Percentiles rank a stretch among this genome's conserved stretches.
Evolutionary conservation across 148 eudicot species (phyloP).

Genomic region (Nepenthes mirabilis): DNA sequence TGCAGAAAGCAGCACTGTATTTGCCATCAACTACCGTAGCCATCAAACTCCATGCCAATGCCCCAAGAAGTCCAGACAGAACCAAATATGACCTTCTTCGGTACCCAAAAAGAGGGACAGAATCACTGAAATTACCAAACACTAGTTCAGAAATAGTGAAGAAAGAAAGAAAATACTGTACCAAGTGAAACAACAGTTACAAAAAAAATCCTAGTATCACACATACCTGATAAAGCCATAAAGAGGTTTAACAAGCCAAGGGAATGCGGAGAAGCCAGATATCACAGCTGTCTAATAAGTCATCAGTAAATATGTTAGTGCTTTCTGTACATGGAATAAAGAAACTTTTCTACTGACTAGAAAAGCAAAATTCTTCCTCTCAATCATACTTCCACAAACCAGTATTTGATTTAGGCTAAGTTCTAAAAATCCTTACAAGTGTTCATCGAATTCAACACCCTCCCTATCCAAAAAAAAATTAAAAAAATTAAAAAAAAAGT

Average conservation of each 20-base stretch:
- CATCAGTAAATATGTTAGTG: conserved; percentile 31
- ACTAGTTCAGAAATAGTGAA: conserved; percentile 2
- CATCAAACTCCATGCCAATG: conserved; percentile 94
- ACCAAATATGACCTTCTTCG: conserved; percentile 93
- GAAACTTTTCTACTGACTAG: not conserved
- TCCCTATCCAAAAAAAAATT: no score
- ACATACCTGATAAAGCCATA: conserved; percentile 93
- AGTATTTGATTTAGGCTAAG: not conserved
- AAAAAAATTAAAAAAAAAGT: no score
- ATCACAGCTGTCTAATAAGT: conserved; percentile 91
- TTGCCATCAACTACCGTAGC: conserved; percentile 82
- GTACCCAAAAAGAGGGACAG: conserved; percentile 91
- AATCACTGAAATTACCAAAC: conserved; percentile 42
- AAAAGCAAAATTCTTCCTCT: no score
- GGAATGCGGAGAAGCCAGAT: conserved; percentile 83
- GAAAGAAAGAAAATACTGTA: not conserved
- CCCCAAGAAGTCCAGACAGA: conserved; percentile 90
- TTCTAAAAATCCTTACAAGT: no score
- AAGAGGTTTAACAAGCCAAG: conserved; percentile 96
- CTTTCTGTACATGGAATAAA: not conserved
- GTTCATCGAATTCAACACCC: no score
- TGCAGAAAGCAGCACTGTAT: conserved; percentile 75
- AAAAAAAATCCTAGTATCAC: not conserved
- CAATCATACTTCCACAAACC: not conserved
- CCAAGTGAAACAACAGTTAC: conserved; percentile 1